Evolutionary conservation across 176 grass and related monocot species (phyloP).

Genomic region (Paspalum vaginatum): DNA sequence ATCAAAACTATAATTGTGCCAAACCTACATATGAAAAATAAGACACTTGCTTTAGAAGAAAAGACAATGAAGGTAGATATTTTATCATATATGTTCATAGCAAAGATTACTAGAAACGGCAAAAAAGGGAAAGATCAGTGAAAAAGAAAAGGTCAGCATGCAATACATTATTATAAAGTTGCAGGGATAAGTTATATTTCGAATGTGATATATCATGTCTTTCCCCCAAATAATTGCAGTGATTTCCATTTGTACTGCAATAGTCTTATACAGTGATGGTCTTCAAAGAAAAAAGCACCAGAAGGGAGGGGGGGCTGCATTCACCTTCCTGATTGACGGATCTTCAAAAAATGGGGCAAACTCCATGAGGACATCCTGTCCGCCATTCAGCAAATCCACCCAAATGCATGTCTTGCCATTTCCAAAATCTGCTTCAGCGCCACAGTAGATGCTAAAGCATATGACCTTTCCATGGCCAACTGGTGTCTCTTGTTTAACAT

Average conservation of each 20-base stretch:
- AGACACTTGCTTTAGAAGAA: slow-evolving; percentile 23
- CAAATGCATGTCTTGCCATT: slow-evolving; percentile 94
- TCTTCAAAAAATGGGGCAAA: slow-evolving; percentile 97
- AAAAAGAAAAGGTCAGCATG: slow-evolving; percentile 6
- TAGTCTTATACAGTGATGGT: neutral
- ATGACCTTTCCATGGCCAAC: slow-evolving; percentile 89
- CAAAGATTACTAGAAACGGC: neutral
- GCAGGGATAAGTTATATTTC: neutral
- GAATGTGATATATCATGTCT: slow-evolving; percentile 2
- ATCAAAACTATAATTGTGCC: slow-evolving; percentile 99
- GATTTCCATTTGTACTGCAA: slow-evolving; percentile 19
- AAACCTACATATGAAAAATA: slow-evolving; percentile 68
- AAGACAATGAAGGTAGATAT: slow-evolving; percentile 16
- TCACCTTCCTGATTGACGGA: slow-evolving; percentile 80
- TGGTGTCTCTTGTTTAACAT: slow-evolving; percentile 88
- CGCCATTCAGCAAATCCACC: slow-evolving; percentile 97
- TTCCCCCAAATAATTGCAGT: slow-evolving; percentile 1
- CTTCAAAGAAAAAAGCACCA: slow-evolving; percentile 5
- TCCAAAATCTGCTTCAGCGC: slow-evolving; percentile 80
- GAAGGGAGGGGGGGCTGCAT: slow-evolving; percentile 6
- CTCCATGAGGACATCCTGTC: slow-evolving; percentile 73
- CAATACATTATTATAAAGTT: slow-evolving; percentile 2
- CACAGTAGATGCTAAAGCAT: slow-evolving; percentile 96
- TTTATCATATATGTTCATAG: slow-evolving; percentile 14
- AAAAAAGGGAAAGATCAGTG: neutral